These are phyloP conservation scores for Fraxinus dipetala DNA, from an alignment of 305 asterid species.

Conservation along the genomic window DNA sequence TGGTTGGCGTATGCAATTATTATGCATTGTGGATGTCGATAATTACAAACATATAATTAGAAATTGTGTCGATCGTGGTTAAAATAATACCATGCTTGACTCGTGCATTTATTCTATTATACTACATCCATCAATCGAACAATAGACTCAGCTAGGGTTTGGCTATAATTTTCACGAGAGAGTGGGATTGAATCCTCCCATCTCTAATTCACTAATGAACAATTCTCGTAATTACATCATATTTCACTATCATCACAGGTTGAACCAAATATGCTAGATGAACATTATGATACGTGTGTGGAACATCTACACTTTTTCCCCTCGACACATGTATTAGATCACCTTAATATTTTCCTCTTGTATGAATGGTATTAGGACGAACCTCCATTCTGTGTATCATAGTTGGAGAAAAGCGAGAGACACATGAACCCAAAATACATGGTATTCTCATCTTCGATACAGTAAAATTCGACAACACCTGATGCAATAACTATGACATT, in stretches of 20 bases:
- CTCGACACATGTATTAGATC: not conserved
- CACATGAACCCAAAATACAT: not conserved
- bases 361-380: not conserved
- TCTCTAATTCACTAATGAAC: not conserved
- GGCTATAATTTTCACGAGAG: not conserved
- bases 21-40: not conserved
- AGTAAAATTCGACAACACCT: not conserved
- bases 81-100: not conserved
- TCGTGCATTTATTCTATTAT: not conserved
- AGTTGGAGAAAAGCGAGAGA: not conserved
- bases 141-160: not conserved
- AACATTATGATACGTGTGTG: not conserved
- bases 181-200: not conserved
- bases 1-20: not conserved
- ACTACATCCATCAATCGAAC: not conserved
- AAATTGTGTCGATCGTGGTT: no score
- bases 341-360: not conserved
- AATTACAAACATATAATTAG: no score
- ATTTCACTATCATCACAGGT: not conserved
- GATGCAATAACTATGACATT: not conserved
- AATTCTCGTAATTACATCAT: not conserved
- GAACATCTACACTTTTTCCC: not conserved
- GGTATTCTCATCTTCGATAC: not conserved
- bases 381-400: not conserved
- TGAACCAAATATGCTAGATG: not conserved